Evolutionary conservation across 306 rosid genomes (phyloP), one percentile per base, ranked within the genome.

Genomic region (Alnus glutinosa): DNA sequence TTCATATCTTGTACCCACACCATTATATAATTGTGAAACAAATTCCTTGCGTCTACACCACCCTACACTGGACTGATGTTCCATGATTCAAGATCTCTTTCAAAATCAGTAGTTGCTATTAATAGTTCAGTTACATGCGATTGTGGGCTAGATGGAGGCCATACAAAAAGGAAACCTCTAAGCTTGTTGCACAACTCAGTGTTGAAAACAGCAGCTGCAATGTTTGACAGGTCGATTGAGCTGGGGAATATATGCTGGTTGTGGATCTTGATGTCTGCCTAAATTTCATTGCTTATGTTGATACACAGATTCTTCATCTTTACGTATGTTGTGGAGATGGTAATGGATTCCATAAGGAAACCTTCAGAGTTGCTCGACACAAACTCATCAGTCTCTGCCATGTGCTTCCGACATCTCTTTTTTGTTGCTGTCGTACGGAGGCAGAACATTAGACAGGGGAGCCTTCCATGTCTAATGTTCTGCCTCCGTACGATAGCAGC

Each of bases 1-100:
- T 95, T 89, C 98, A 92, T 90, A 84, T 92, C 98, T 81, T 92
- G 88, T 80, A 95, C 94, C 98, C 98, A 95, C 86, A 91, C 91
- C 90, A 93, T 78, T 80, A 93, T 91, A 81, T 95, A 95, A 80
- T 87, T 85, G 82, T 95, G 98, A 83, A 95, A 95, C 81, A 91
- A 80, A 85, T 84, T 90, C 86, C 87, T 95, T 9, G 98, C 88
- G 77, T 91, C 90, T 49, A 93, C 87, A 39, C 98, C 94, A 5
- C 94, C 98, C 81, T 89, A 94, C 83, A 89, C 88, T 10, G 87
- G 85, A 85, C 98, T 95, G 89, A 95, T 91, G 72, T 85, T 88
- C 97, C 98, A 92, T 68, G 87, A 90, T 74, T 90, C 97, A 57
- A 95, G 92, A 86, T 90, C 88, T 83, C 98, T 91, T 86, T 95